These are phyloP conservation scores for Ophiostoma tasmaniense DNA, from an alignment of 2,329 filamentous ascomycete genomes.

Conservation along the genomic window DNA sequence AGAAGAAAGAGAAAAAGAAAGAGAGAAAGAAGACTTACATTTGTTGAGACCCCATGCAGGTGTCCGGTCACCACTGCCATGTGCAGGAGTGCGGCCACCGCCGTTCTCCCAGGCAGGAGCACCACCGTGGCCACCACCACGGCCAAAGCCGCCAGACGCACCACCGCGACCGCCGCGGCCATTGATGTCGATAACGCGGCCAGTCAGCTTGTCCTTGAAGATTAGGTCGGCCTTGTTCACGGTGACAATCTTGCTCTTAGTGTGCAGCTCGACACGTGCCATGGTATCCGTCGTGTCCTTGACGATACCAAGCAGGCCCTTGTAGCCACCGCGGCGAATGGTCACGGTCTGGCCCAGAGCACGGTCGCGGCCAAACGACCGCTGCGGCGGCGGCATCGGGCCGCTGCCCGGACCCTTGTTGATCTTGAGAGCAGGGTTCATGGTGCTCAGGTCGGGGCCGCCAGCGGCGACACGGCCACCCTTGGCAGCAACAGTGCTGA, in stretches of 20 bases:
- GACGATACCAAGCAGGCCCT: constrained; percentile 88
- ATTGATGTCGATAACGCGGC: constrained; percentile 66
- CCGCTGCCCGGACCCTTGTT: constrained; percentile 48
- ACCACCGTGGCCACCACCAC: constrained; percentile 17
- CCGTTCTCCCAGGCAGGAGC: constrained; percentile 52
- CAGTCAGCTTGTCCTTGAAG: constrained; percentile 77
- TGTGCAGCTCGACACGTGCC: constrained; percentile 86
- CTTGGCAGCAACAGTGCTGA: constrained; percentile 89
- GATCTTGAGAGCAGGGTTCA: constrained; percentile 84
- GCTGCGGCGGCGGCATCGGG: constrained; percentile 58
- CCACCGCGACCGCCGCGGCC: constrained; percentile 32
- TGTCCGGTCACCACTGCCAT: constrained; percentile 55
- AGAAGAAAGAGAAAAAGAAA: neutral
- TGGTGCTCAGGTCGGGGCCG: constrained; percentile 75
- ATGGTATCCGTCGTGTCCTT: constrained; percentile 84
- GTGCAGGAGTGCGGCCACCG: constrained; percentile 61
- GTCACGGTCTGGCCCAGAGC: constrained; percentile 87
- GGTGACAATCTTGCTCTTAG: constrained; percentile 84
- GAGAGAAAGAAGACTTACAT: constrained; percentile 43
- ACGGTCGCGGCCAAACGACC: constrained; percentile 70
- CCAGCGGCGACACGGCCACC: constrained; percentile 63
- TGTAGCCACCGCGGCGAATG: constrained; percentile 79
- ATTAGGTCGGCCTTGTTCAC: constrained; percentile 73
- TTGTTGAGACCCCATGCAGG: constrained; percentile 62
- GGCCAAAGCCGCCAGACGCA: constrained; percentile 23